Conservation (phyloP, 306 rosid species). For the Biancaea sappan region DNA sequence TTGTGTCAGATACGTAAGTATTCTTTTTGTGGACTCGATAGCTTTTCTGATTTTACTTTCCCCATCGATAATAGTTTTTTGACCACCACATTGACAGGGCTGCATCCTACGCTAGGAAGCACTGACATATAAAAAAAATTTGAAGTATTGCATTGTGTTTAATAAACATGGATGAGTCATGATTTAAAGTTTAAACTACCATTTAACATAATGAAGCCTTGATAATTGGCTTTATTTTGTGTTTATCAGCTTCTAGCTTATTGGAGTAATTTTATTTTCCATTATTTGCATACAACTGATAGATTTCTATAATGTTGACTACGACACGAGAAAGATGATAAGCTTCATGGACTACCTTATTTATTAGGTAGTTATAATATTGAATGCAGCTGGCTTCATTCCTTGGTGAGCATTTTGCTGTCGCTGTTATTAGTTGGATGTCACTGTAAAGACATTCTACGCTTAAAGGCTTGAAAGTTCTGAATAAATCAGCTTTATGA, state of each 20-base stretch:
- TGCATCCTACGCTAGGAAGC: not conserved
- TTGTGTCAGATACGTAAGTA: not conserved
- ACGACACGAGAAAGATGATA: conserved; percentile 27
- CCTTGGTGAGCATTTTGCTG: conserved; percentile 33
- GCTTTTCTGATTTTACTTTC: conserved; percentile 6
- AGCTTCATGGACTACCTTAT: conserved; percentile 47
- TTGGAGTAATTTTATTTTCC: conserved; percentile 15
- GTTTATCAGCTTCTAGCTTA: not conserved
- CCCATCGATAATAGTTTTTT: not conserved
- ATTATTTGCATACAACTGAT: not conserved
- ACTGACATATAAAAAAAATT: not conserved
- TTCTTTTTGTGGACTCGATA: conserved; percentile 10
- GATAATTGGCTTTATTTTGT: not conserved
- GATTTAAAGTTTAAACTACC: not conserved
- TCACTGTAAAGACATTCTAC: conserved; percentile 56
- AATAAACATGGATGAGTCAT: not conserved
- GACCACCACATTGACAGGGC: conserved; percentile 12
- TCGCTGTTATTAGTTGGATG: conserved; percentile 35
- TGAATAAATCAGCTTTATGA: conserved; percentile 30
- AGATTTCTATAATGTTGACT: conserved; percentile 21
- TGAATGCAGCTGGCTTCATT: conserved; percentile 38
- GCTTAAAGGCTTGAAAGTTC: conserved; percentile 27
- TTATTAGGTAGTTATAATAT: conserved; percentile 46
- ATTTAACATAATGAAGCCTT: not conserved
- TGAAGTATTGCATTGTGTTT: not conserved